These are phyloP conservation scores for Camellia japonica DNA, from an alignment of 148 eudicot species.

Conservation along the genomic window DNA sequence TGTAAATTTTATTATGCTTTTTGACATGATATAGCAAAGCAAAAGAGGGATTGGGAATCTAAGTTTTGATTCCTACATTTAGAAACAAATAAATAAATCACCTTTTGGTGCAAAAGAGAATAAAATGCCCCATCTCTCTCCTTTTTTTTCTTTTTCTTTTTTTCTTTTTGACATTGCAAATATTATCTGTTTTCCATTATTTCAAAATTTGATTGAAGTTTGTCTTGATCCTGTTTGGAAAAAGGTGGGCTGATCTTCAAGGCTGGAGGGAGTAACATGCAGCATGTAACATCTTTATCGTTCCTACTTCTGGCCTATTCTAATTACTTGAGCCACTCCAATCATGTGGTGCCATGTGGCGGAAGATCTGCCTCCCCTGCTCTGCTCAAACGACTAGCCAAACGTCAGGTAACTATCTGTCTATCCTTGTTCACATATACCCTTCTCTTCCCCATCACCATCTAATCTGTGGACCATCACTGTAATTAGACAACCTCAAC, in stretches of 20 bases:
- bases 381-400: constrained; percentile 68
- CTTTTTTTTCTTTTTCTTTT: neutral
- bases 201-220: neutral
- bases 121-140: neutral
- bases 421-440: neutral
- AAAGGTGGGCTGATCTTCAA: constrained; percentile 84
- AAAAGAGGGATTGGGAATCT: too few relatives aligned
- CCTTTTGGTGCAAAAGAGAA: neutral
- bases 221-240: neutral
- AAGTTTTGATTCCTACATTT: neutral
- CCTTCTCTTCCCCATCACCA: constrained; percentile 9
- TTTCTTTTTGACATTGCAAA: neutral
- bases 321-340: constrained; percentile 89
- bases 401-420: constrained; percentile 64
- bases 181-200: neutral
- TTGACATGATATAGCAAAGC: too few relatives aligned
- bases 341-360: constrained; percentile 89
- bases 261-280: constrained; percentile 97
- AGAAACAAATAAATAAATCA: neutral
- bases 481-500: neutral
- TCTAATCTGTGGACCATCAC: neutral
- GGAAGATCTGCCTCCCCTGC: constrained; percentile 56
- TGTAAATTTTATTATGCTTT: too few relatives aligned
- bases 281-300: constrained; percentile 90
- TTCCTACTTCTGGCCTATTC: constrained; percentile 83